Evolutionary conservation across 1,284 basidiomycete species (phyloP), one percentile per base, ranked within the genome.

Genomic region (Fomitopsis schrenkii): DNA sequence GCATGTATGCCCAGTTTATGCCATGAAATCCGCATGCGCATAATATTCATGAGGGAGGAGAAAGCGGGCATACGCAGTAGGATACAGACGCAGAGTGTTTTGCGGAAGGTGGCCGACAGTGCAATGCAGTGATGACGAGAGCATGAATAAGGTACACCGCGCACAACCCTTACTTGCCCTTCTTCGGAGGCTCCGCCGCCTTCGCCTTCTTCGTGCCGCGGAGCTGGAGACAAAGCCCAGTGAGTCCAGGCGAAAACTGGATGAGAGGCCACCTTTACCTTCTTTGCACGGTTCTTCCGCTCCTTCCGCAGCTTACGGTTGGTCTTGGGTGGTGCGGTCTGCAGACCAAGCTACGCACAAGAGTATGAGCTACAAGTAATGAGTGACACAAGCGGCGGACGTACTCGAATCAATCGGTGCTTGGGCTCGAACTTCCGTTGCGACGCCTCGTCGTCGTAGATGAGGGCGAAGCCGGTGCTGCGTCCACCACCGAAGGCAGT

Each of bases 221-320:
- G 78, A 94, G 76, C 93, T 95, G 65, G 22, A 65, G 50, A 55
- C 8, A 52, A 58, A 59, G 26, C 48, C 58, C 59, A 28, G 45
- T 19, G 28, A 55, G 35, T 12, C 41, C 6, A n/a, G 22, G 36
- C 14, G n/a, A 0, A 17, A 4, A 9, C 1, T 12, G 42, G 42
- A 10, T 30, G 56, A 42, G 15, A 55, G 6, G 60, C 38, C 40
- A 19, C 26, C 72, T 79, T 19, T 61, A 93, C 95, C 90, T 97
- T 97, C 91, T 98, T 98, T 67, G 91, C 86, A 77, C 97, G 90
- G 84, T 99, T 99, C 89, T 99, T 99, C 74, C 97, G 88, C 86
- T 99, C 97, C 85, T 99, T 98, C 80, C 97, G 91, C 78, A 99
- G 89, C 80, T 99, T 99, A 74, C 97, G 93, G 70, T 94, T 95